Percentiles rank a stretch among this genome's conserved stretches.
These are phyloP conservation scores for Linnemannia zychae DNA, from an alignment of 192 early-diverging fungal genomes.

Conservation along the genomic window DNA sequence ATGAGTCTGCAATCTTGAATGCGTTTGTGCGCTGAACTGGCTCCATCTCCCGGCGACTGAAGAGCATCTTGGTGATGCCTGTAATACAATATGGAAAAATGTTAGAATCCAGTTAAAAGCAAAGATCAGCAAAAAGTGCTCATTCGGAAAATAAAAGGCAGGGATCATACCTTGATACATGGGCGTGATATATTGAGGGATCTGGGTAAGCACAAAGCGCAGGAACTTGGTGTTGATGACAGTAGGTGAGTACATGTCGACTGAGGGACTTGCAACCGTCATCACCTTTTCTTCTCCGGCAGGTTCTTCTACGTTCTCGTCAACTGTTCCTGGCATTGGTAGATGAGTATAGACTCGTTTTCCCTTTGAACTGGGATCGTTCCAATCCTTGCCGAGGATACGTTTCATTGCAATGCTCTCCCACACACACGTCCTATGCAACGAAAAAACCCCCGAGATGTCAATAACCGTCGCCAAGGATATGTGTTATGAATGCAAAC, in stretches of 20 bases:
- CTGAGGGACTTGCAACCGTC: slow-evolving; percentile 23
- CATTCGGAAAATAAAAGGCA: neutral
- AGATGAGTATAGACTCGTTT: slow-evolving; percentile 49
- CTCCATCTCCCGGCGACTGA: slow-evolving; percentile 67
- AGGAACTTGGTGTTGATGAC: slow-evolving; percentile 77
- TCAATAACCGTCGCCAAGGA: neutral
- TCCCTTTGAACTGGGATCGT: slow-evolving; percentile 58
- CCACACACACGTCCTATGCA: slow-evolving; percentile 69
- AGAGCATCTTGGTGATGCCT: slow-evolving; percentile 73
- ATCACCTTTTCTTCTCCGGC: slow-evolving; percentile 33
- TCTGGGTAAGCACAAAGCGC: slow-evolving; percentile 74
- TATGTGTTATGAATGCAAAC: neutral
- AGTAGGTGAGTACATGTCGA: slow-evolving; percentile 68
- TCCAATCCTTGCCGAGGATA: slow-evolving; percentile 78
- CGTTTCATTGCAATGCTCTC: slow-evolving; percentile 73
- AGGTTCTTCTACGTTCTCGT: slow-evolving; percentile 36
- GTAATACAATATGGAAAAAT: slow-evolving; percentile 4
- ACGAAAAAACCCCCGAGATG: neutral
- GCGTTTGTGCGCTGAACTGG: slow-evolving; percentile 61
- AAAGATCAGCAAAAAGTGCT: neutral
- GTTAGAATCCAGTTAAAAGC: neutral
- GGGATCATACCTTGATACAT: slow-evolving; percentile 74
- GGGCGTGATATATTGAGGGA: slow-evolving; percentile 71
- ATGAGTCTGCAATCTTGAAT: slow-evolving; percentile 70
- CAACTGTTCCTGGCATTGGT: slow-evolving; percentile 45